Base-by-base conservation (phyloP, 768 basidiomycete species). In the Mycena belliarum region DNA sequence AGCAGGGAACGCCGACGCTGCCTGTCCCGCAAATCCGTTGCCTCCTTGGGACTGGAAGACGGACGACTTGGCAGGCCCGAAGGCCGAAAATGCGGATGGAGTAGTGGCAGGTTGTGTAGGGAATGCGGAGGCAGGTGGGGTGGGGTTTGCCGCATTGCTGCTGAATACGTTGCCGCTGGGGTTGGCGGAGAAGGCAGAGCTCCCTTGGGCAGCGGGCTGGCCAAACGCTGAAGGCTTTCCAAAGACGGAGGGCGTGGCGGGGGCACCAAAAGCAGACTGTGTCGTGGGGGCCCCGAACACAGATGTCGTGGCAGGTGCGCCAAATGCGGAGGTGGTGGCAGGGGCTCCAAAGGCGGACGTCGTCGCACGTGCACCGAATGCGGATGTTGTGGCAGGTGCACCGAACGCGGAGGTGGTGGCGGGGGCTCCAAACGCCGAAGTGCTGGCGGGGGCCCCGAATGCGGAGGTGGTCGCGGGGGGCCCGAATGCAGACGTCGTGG, bases 221-320 rank as follows among this genome's bases (percentile, higher is more conserved):
- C 79, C 80, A 54, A 82, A 81, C 7, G 69, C 66, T 38, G 78
- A 57, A 65, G 54, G 67, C 54, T n/a, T 38, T 33, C 57, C 57
- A 29, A 59, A 59, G 10, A 29, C 58, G 20, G 58, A 59, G 23
- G 52, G 35, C 8, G 64, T 50, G 21, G 58, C 46, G 11, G 52
- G 58, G 10, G 50, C 49, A 29, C 56, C 49, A 23, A 57, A 58
- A 3, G 54, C 54, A 14, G 57, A 49, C 7, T 60, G 26, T n/a
- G 62, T 35, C 21, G 72, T 20, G 35, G 66, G n/a, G 25, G 53
- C 21, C 24, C 66, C 66, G 33, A 70, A 69, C 2, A 59, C 65
- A 4, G 63, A 57, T 20, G 26, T 48, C 18, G 47, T n/a, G 15
- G 49, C 35, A 26, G 42, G 52, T n/a, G 40, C 57, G 4, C 28